Evolutionary conservation across 108 stramenopile genomes (phyloP), one percentile per base, ranked within the genome.

Genomic region (Cyclotella cryptica): DNA sequence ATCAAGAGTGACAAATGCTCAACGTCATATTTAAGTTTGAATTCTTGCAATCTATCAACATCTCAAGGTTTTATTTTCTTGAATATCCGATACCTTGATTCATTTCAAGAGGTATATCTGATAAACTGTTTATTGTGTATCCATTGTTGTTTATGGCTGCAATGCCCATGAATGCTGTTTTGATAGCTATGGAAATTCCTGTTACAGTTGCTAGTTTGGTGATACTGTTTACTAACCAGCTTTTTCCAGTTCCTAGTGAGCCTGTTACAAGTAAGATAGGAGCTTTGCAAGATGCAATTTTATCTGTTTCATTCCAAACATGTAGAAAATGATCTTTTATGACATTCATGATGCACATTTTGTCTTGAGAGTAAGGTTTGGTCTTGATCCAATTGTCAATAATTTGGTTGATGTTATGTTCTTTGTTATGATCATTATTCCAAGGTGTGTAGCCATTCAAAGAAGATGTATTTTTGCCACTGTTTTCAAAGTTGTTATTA

Each of bases 111-210:
- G 53, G 53, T 10, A 71, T 71, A 24, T 71, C 54, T 18, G 58
- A 40, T 9, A 71, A 57, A 57, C 41, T 71, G 53, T 59, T 59
- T 14, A 71, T 43, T 17, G 70, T 71, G 53, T 54, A 71, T 28
- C 70, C 70, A 42, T 71, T 26, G 35, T 57, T 71, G 27, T 58
- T 58, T 29, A 71, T 71, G 3, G 70, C 70, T 24, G 53, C 70
- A 19, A 71, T 59, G 12, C 70, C 70, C 70, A 71, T 71, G 70
- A 57, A 71, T n/a, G 70, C 24, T 6, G 27, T 57, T 21, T 59
- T 41, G 28, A 71, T 71, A 10, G 70, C 54, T 35, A 30, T 54
- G 14, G 43, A 40, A 8, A 66, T 13, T 10, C 18, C 53, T 7
- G n/a, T 54, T 13, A 10, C 7, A 7, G 12, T 19, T 13, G 53